phyloP scores from a whole-genome alignment of 2,329 filamentous ascomycete genomes.

The Alternaria ventricosa region DNA sequence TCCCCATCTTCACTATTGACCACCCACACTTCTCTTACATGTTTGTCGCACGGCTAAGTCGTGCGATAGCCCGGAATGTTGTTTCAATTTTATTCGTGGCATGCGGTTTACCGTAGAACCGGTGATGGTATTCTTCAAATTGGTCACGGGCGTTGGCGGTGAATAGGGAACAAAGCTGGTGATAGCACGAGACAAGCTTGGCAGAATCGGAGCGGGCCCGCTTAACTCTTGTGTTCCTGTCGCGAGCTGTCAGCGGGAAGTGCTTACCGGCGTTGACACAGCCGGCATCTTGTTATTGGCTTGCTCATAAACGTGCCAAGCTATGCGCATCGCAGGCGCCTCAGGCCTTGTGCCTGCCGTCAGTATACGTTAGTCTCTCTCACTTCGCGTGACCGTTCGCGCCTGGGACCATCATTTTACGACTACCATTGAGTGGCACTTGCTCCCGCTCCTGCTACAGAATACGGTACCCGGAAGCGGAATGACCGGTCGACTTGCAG shows the following conservation, averaged over 20 bases:
- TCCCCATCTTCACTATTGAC: not conserved
- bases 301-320: not conserved
- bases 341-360: not conserved
- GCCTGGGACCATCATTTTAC: not conserved
- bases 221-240: not conserved
- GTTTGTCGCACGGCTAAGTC: not conserved
- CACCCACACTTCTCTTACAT: not conserved
- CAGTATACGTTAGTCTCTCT: not conserved
- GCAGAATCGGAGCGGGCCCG: not conserved
- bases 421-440: not conserved
- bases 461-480: not conserved
- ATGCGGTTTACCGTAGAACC: not conserved
- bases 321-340: not conserved
- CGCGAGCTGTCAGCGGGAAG: not conserved
- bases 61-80: not conserved
- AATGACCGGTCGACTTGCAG: not conserved
- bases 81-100: not conserved
- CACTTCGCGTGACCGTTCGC: not conserved
- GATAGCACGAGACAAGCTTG: not conserved
- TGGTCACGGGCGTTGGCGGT: not conserved
- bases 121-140: not conserved
- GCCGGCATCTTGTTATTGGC: not conserved
- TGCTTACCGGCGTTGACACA: not conserved
- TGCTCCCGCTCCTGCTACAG: not conserved
- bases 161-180: not conserved